Conservation (phyloP, 2,329 filamentous ascomycete species). For the Cordyceps sp. region DNA sequence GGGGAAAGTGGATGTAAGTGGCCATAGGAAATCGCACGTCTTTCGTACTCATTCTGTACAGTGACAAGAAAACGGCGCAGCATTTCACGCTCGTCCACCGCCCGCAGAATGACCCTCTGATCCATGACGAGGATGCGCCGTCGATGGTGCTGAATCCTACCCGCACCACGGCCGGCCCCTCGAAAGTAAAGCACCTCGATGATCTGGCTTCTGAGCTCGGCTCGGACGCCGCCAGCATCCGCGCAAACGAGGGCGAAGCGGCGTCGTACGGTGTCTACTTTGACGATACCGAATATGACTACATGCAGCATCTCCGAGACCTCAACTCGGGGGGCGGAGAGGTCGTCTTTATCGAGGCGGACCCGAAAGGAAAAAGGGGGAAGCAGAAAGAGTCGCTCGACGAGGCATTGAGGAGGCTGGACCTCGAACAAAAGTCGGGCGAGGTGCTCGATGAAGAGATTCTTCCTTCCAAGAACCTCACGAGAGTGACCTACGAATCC, state of each 20-base stretch:
- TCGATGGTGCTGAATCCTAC: conserved; percentile 77
- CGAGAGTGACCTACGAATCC: conserved; percentile 67
- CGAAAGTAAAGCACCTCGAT: conserved; percentile 47
- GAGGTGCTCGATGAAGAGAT: conserved; percentile 58
- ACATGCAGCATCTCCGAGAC: conserved; percentile 97
- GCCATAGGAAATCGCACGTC: too few species aligned
- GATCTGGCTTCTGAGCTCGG: conserved; percentile 69
- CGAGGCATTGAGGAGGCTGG: conserved; percentile 56
- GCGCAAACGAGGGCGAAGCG: conserved; percentile 88
- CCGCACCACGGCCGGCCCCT: conserved; percentile 19
- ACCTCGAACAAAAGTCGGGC: conserved; percentile 33
- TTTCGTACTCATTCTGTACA: conserved; percentile 10
- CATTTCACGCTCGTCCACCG: conserved; percentile 92
- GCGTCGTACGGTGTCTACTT: conserved; percentile 87
- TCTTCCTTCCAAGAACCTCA: conserved; percentile 63
- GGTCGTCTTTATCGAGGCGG: conserved; percentile 69
- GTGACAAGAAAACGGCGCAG: conserved; percentile 77
- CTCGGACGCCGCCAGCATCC: conserved; percentile 44
- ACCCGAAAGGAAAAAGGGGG: conserved; percentile 44
- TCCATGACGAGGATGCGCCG: conserved; percentile 78
- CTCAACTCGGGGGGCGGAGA: conserved; percentile 59
- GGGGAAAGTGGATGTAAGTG: conserved; percentile 50
- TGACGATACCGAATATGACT: conserved; percentile 93
- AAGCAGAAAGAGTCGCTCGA: conserved; percentile 67
- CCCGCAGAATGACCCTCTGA: conserved; percentile 91